Percentiles rank a stretch among this genome's conserved stretches.
phyloP scores from a whole-genome alignment of 495 filamentous ascomycete species.

The Daldinia loculata region DNA sequence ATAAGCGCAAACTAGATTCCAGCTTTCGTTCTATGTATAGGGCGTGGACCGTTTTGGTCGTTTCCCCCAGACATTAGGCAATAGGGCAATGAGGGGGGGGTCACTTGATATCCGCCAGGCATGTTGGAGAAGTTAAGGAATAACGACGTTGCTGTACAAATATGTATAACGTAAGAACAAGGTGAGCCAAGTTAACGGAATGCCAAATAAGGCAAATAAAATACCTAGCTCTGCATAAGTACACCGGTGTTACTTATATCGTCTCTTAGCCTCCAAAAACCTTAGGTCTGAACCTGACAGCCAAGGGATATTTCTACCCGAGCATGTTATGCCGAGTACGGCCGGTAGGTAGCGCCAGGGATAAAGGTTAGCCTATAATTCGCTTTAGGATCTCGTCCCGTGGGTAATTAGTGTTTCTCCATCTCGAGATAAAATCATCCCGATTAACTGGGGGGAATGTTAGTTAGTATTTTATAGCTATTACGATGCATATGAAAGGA shows the following conservation, averaged over 20 bases:
- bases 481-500: neutral
- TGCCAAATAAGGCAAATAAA: constrained; percentile 16
- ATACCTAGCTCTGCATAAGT: neutral
- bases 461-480: constrained; percentile 29
- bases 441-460: constrained; percentile 69
- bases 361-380: constrained; percentile 46
- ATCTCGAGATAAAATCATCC: constrained; percentile 85
- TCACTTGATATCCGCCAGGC: constrained; percentile 19
- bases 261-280: neutral
- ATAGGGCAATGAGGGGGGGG: constrained; percentile 3
- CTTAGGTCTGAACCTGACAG: constrained; percentile 4
- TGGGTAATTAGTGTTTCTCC: constrained; percentile 72
- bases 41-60: neutral
- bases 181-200: neutral
- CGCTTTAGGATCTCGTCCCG: constrained; percentile 58
- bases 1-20: constrained; percentile 28
- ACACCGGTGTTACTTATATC: neutral
- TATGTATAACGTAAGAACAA: neutral
- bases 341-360: constrained; percentile 31
- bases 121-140: neutral
- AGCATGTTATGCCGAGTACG: constrained; percentile 21
- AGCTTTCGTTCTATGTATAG: neutral
- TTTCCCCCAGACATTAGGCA: constrained; percentile 18
- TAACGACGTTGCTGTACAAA: constrained; percentile 1
- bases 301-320: constrained; percentile 29